phyloP scores from a whole-genome alignment of 805 yeast species.

The Starmera dryadoides region DNA sequence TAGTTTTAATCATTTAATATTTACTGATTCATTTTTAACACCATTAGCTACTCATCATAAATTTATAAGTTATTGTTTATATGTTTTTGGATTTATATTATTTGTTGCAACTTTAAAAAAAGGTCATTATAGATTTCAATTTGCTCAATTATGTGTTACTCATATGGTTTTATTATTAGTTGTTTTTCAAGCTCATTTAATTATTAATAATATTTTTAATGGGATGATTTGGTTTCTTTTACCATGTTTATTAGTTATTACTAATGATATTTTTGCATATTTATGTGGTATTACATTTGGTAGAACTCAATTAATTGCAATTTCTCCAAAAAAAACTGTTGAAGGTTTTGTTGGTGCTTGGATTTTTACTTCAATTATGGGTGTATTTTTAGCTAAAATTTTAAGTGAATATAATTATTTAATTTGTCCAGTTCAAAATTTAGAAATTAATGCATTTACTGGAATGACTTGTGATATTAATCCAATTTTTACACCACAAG shows the following conservation, averaged over 20 bases:
- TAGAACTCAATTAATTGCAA: slow-evolving; percentile 81
- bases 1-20: slow-evolving; percentile 49
- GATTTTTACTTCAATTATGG: slow-evolving; percentile 81
- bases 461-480: slow-evolving; percentile 72
- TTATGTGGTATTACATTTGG: slow-evolving; percentile 97
- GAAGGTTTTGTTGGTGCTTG: slow-evolving; percentile 98
- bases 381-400: slow-evolving; percentile 56
- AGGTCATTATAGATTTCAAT: slow-evolving; percentile 86
- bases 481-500: slow-evolving; percentile 82
- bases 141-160: slow-evolving; percentile 87
- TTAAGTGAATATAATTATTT: slow-evolving; percentile 63
- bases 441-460: slow-evolving; percentile 54
- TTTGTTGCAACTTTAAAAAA: slow-evolving; percentile 86
- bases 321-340: slow-evolving; percentile 94
- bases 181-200: slow-evolving; percentile 89
- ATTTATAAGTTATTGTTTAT: slow-evolving; percentile 76
- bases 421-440: slow-evolving; percentile 79
- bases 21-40: slow-evolving; percentile 44
- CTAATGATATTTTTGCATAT: slow-evolving; percentile 94
- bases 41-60: slow-evolving; percentile 72
- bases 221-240: slow-evolving; percentile 93
- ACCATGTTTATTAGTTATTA: slow-evolving; percentile 87
- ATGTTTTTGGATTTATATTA: slow-evolving; percentile 80
- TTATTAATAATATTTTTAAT: slow-evolving; percentile 79
- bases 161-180: slow-evolving; percentile 89